A percentile compares a stretch with the other conserved stretches of the same genome.
Conservation (phyloP, 1,139 yeast genomes). For the Yamadazyma mexicana region DNA sequence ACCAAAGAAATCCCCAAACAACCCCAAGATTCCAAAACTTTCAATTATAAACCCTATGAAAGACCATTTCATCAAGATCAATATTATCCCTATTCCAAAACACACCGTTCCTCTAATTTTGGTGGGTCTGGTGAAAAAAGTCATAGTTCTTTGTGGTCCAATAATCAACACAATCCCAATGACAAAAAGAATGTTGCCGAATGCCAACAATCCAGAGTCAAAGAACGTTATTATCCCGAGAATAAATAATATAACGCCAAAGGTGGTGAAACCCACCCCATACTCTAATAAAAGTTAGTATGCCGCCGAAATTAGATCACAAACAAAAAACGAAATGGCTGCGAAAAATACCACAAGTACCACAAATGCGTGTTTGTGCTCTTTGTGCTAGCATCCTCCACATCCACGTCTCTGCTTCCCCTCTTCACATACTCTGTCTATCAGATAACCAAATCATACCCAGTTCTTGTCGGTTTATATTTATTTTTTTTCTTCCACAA, state of each 20-base stretch:
- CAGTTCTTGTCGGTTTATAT: too few species aligned
- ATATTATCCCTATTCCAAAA: slow-evolving; percentile 68
- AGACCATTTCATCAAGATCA: slow-evolving; percentile 75
- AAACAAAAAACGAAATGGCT: too few species aligned
- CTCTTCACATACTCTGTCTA: slow-evolving; percentile 62
- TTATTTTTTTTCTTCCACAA: too few species aligned
- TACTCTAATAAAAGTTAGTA: slow-evolving; percentile 53
- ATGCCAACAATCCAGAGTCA: slow-evolving; percentile 84
- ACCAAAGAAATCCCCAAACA: slow-evolving; percentile 91
- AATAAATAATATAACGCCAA: slow-evolving; percentile 75
- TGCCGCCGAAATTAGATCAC: neutral
- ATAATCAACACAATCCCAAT: slow-evolving; percentile 82
- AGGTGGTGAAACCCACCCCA: slow-evolving; percentile 93
- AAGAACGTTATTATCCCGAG: slow-evolving; percentile 85
- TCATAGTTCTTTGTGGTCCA: slow-evolving; percentile 81
- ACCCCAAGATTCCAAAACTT: slow-evolving; percentile 80
- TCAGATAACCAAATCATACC: slow-evolving; percentile 81
- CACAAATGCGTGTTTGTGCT: too few species aligned
- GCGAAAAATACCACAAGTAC: too few species aligned
- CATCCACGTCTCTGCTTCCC: too few species aligned
- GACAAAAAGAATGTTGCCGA: slow-evolving; percentile 82
- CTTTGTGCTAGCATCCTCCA: too few species aligned
- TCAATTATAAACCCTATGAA: slow-evolving; percentile 85
- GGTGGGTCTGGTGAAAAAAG: slow-evolving; percentile 83
- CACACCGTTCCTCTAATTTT: slow-evolving; percentile 85